These are phyloP conservation scores for Leishmania tropica DNA, from an alignment of 208 protist genomes.

Conservation along the genomic window DNA sequence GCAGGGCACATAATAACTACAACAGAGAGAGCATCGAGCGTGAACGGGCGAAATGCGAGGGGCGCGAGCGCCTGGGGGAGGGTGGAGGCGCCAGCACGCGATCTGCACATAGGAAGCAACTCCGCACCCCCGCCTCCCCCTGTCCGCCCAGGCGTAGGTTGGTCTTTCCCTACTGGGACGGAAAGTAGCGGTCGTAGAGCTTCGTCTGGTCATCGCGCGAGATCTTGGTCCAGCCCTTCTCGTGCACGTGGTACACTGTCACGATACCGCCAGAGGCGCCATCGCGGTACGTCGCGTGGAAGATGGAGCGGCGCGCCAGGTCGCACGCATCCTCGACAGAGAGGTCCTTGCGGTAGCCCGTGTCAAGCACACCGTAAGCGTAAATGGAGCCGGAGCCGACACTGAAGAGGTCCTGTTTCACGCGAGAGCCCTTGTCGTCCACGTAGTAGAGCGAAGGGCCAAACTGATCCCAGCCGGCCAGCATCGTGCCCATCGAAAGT, in stretches of 20 bases:
- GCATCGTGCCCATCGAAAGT: conserved; percentile 98
- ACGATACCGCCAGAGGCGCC: conserved; percentile 98
- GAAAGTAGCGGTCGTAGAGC: conserved; percentile 82
- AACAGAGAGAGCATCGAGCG: background rate
- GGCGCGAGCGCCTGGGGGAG: background rate
- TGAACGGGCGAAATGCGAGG: background rate
- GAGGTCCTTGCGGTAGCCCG: conserved; percentile 95
- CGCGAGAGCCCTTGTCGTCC: conserved; percentile 99
- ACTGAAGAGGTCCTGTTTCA: conserved; percentile 98
- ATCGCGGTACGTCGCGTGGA: conserved; percentile 99
- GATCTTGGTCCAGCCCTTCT: conserved; percentile 95
- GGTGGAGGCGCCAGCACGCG: background rate
- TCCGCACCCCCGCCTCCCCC: background rate
- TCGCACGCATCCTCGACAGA: conserved; percentile 97
- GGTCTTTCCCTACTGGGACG: conserved; percentile 12
- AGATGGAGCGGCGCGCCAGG: conserved; percentile 98
- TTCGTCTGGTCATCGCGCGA: conserved; percentile 94
- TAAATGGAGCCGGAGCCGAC: conserved; percentile 99
- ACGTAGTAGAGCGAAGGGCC: conserved; percentile 99
- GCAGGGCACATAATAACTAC: background rate
- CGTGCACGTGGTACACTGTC: conserved; percentile 96
- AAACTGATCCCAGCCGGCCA: conserved; percentile 97
- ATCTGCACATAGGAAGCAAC: background rate
- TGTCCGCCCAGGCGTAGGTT: background rate
- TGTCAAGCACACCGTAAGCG: conserved; percentile 99